A percentile compares a stretch with the other conserved stretches of the same genome.
phyloP scores from a whole-genome alignment of 2,329 filamentous ascomycete species.

The Neobulgaria alba region DNA sequence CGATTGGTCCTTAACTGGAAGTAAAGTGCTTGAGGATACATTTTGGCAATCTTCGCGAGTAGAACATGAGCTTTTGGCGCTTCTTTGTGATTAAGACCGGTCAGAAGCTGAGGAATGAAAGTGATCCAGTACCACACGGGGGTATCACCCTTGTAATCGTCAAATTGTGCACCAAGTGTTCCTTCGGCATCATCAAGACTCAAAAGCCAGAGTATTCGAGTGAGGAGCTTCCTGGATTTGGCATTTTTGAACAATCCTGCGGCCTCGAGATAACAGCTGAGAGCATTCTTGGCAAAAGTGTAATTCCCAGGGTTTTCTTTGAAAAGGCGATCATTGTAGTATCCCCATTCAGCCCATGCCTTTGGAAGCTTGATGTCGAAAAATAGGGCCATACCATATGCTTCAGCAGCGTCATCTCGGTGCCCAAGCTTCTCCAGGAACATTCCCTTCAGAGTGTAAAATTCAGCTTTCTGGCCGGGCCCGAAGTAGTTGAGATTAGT shows the following conservation, averaged over 20 bases:
- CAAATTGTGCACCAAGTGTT: conserved; percentile 75
- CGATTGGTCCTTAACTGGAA: conserved; percentile 89
- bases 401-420: conserved; percentile 83
- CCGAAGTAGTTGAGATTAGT: conserved; percentile 99
- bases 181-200: conserved; percentile 87
- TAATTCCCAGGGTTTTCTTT: conserved; percentile 81
- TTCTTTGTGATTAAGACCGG: conserved; percentile 85
- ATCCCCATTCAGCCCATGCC: conserved; percentile 98
- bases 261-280: conserved; percentile 94
- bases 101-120: conserved; percentile 92
- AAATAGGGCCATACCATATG: conserved; percentile 89
- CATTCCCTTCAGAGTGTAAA: conserved; percentile 99
- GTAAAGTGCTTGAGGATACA: conserved; percentile 91
- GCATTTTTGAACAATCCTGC: conserved; percentile 95
- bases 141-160: conserved; percentile 94
- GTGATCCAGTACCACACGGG: conserved; percentile 99
- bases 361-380: conserved; percentile 94
- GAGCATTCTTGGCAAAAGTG: conserved; percentile 77
- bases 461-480: conserved; percentile 91
- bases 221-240: conserved; percentile 89
- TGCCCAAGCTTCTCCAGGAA: conserved; percentile 91
- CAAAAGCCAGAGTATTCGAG: conserved; percentile 88
- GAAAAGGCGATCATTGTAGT: conserved; percentile 95
- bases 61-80: conserved; percentile 79
- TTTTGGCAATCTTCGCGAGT: conserved; percentile 86